Conservation (phyloP, 192 early-diverging fungal species). For the Coemansia sp. region DNA sequence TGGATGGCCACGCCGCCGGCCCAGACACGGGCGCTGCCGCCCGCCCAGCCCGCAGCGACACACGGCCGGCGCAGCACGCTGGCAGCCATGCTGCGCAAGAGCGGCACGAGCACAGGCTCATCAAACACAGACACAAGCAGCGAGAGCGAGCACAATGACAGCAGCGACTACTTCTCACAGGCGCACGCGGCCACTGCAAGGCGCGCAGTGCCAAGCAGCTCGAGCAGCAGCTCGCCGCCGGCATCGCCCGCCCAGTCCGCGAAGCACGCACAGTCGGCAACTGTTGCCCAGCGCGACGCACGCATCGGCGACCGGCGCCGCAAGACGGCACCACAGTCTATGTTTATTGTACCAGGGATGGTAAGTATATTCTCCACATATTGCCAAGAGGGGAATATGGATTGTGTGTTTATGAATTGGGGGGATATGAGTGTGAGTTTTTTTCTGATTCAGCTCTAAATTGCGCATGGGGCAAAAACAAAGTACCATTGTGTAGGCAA, state of each 20-base stretch:
- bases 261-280: constrained; percentile 7
- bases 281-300: constrained; percentile 10
- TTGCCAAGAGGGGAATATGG: too few relatives aligned
- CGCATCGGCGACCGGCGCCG: constrained; percentile 26
- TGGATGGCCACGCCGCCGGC: too few relatives aligned
- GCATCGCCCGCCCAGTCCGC: background rate
- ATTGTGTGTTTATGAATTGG: too few relatives aligned
- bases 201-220: background rate
- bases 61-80: background rate
- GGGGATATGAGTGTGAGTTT: too few relatives aligned
- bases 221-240: background rate
- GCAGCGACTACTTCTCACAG: background rate
- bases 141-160: constrained; percentile 6
- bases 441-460: background rate
- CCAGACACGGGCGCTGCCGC: too few relatives aligned
- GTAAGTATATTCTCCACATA: constrained; percentile 17
- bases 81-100: background rate
- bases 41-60: too few relatives aligned
- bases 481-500: too few relatives aligned
- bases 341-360: constrained; percentile 26
- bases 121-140: constrained; percentile 1
- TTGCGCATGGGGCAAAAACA: too few relatives aligned
- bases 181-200: background rate
- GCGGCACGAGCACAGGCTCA: background rate
- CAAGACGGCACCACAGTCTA: constrained; percentile 34